Conservation (phyloP, 192 early-diverging fungal species). For the Linnemannia zychae region DNA sequence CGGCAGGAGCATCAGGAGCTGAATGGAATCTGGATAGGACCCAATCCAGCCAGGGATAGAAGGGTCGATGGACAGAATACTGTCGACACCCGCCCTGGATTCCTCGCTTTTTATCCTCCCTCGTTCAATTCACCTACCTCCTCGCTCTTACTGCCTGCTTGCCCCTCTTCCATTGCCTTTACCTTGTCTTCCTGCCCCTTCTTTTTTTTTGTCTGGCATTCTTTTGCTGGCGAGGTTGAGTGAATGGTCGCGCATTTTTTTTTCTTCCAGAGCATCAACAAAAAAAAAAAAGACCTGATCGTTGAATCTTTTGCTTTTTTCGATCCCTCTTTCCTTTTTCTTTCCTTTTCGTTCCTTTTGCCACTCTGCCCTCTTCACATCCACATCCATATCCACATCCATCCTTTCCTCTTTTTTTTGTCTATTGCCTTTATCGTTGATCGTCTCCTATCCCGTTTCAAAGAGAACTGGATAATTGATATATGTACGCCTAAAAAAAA, state of each 20-base stretch:
- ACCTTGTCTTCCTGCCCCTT: not conserved
- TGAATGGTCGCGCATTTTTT: slow-evolving; percentile 39
- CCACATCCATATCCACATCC: not conserved
- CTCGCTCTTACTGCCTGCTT: not conserved
- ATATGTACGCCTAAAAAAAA: not conserved
- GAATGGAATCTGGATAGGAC: not conserved
- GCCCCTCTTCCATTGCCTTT: not conserved
- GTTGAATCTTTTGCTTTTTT: slow-evolving; percentile 41
- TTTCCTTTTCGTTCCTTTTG: not conserved
- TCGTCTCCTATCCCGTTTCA: slow-evolving; percentile 1
- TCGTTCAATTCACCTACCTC: too few relatives aligned
- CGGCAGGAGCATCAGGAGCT: not conserved
- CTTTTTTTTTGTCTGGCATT: not conserved
- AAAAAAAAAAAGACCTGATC: too few relatives aligned
- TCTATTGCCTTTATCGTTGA: not conserved
- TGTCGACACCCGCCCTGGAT: not conserved
- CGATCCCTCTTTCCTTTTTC: not conserved
- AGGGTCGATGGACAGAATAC: not conserved
- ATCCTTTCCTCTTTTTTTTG: not conserved
- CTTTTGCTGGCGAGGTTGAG: slow-evolving; percentile 23
- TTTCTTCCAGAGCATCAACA: too few relatives aligned
- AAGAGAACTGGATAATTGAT: not conserved
- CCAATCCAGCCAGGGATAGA: not conserved
- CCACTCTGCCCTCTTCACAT: not conserved
- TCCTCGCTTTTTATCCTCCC: not conserved